These are phyloP conservation scores for Cyberlindnera xishuangbannaensis DNA, from an alignment of 805 yeast species.

Conservation along the genomic window DNA sequence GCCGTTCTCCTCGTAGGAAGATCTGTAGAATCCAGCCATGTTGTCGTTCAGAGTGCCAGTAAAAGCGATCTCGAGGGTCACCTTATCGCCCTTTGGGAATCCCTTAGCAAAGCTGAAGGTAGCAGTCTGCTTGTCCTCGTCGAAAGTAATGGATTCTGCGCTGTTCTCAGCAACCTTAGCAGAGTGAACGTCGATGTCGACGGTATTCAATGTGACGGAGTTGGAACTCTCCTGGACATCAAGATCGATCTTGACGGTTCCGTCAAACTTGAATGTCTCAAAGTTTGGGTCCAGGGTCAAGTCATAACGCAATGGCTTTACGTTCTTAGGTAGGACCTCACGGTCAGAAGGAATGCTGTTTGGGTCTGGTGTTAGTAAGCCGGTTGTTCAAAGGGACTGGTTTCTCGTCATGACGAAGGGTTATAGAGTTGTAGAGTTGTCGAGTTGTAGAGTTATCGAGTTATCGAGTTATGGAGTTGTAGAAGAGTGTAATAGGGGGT, in stretches of 20 bases:
- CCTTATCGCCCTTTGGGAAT: slow-evolving; percentile 32
- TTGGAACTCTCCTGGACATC: slow-evolving; percentile 42
- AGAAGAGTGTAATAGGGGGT: no score
- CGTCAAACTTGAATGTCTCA: slow-evolving; percentile 52
- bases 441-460: no score
- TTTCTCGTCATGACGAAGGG: no score
- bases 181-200: slow-evolving; percentile 57
- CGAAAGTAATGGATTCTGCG: slow-evolving; percentile 36
- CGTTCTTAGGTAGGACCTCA: slow-evolving; percentile 52
- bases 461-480: no score
- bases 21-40: slow-evolving; percentile 80
- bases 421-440: no score
- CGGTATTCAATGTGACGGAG: slow-evolving; percentile 48
- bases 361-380: slow-evolving; percentile 17
- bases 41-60: slow-evolving; percentile 65
- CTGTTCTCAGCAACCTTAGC: slow-evolving; percentile 34
- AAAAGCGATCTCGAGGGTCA: slow-evolving; percentile 44
- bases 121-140: slow-evolving; percentile 57
- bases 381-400: no score
- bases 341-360: slow-evolving; percentile 26
- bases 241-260: slow-evolving; percentile 49
- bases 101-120: slow-evolving; percentile 50
- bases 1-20: slow-evolving; percentile 54
- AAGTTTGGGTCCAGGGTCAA: slow-evolving; percentile 60
- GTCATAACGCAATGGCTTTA: slow-evolving; percentile 71